phyloP scores from a whole-genome alignment of 2,329 filamentous ascomycete species.

The Tolypocladium sp. region DNA sequence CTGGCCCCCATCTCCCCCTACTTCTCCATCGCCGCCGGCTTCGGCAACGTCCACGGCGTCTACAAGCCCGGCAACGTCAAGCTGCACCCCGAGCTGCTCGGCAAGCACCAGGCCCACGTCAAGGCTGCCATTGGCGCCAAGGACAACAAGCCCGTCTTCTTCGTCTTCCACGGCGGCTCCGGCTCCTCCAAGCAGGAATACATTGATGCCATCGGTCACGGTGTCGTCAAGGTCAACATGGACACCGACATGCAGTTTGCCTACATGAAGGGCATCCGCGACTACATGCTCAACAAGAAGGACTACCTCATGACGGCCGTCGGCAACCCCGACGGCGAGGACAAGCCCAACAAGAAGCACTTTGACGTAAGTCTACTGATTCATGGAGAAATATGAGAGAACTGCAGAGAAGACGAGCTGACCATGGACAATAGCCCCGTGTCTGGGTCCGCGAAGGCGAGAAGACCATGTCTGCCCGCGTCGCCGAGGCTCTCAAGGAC shows the following conservation, averaged over 20 bases:
- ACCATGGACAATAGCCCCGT: slow-evolving; percentile 49
- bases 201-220: slow-evolving; percentile 77
- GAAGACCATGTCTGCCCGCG: slow-evolving; percentile 86
- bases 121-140: slow-evolving; percentile 64
- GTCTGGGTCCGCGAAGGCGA: slow-evolving; percentile 96
- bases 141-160: slow-evolving; percentile 89
- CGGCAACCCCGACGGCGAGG: slow-evolving; percentile 88
- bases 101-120: slow-evolving; percentile 92
- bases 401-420: background rate
- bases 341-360: slow-evolving; percentile 99
- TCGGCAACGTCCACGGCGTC: slow-evolving; percentile 98
- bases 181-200: slow-evolving; percentile 89
- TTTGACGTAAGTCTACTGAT: slow-evolving; percentile 44
- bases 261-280: slow-evolving; percentile 85
- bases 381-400: background rate
- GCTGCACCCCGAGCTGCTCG: slow-evolving; percentile 89
- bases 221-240: slow-evolving; percentile 99
- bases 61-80: slow-evolving; percentile 98
- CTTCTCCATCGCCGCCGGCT: slow-evolving; percentile 97
- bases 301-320: slow-evolving; percentile 83
- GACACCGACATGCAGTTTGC: slow-evolving; percentile 97
- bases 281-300: slow-evolving; percentile 91
- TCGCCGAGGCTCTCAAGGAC: slow-evolving; percentile 74
- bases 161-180: slow-evolving; percentile 98
- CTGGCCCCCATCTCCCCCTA: slow-evolving; percentile 81